Evolutionary conservation across 1,284 basidiomycete species (phyloP).

Genomic region (Takashimella tepidaria): DNA sequence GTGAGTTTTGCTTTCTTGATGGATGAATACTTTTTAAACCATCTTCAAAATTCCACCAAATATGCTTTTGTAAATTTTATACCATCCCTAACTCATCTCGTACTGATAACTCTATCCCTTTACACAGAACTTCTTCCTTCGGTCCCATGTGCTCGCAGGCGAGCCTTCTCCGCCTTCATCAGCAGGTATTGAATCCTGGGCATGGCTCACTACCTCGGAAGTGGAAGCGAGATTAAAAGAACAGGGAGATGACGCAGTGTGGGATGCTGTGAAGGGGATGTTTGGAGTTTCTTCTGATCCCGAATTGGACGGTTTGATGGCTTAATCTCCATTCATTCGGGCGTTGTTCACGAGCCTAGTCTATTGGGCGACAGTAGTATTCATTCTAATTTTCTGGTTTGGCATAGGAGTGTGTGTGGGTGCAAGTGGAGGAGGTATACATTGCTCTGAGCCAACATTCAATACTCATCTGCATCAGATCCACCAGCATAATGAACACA

Average conservation of each 20-base stretch:
- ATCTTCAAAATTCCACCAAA: no score
- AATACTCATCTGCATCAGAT: no score
- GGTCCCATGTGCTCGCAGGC: slow-evolving; percentile 45
- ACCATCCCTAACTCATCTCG: not conserved
- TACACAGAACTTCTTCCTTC: slow-evolving; percentile 44
- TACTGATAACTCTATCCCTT: not conserved
- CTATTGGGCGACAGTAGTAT: no score
- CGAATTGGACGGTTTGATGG: slow-evolving; percentile 8
- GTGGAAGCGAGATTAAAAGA: slow-evolving; percentile 29
- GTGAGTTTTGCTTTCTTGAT: not conserved
- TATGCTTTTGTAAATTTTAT: no score
- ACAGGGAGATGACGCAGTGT: slow-evolving; percentile 37
- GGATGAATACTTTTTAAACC: not conserved
- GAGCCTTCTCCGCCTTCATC: slow-evolving; percentile 30
- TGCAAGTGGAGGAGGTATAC: no score
- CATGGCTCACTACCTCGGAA: slow-evolving; percentile 41
- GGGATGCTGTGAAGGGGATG: slow-evolving; percentile 39
- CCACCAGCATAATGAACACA: no score
- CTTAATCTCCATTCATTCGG: no score
- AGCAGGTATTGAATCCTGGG: slow-evolving; percentile 25
- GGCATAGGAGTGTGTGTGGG: no score
- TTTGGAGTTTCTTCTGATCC: slow-evolving; percentile 24
- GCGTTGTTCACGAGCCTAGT: no score
- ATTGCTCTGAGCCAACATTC: no score
- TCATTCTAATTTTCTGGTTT: no score